Conservation (phyloP, 169 alveolate species). For the Plasmodium vivax region DNA sequence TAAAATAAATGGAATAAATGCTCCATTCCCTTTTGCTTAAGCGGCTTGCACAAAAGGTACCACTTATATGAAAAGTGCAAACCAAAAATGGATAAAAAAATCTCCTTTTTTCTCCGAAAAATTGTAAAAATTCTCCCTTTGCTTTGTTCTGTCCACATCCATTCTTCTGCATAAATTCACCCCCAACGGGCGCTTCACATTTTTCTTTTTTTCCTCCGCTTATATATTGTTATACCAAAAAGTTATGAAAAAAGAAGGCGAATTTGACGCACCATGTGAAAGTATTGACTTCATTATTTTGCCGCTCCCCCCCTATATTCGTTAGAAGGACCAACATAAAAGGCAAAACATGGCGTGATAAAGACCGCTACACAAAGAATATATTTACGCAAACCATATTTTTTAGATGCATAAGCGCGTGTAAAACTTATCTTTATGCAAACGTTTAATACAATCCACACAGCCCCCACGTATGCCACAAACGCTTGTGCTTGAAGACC, state of each 20-base stretch:
- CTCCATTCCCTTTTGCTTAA: background rate
- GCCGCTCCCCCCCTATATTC: background rate
- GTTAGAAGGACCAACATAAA: background rate
- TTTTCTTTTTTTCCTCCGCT: background rate
- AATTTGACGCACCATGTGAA: background rate
- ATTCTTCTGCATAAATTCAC: background rate
- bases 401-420: background rate
- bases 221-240: background rate
- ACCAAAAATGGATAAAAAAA: background rate
- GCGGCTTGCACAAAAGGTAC: background rate
- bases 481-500: background rate
- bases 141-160: background rate
- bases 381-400: background rate
- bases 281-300: background rate
- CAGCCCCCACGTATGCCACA: background rate
- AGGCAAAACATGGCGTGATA: slow-evolving; percentile 1
- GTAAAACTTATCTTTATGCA: background rate
- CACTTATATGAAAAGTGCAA: background rate
- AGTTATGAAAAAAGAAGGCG: background rate
- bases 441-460: background rate
- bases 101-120: background rate
- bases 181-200: background rate
- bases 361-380: background rate
- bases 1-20: background rate
- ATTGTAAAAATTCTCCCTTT: background rate